A percentile compares a stretch with the other conserved stretches of the same genome.
Conservation (phyloP, 345 rosid genomes). For the Eutrema heterophyllum region DNA sequence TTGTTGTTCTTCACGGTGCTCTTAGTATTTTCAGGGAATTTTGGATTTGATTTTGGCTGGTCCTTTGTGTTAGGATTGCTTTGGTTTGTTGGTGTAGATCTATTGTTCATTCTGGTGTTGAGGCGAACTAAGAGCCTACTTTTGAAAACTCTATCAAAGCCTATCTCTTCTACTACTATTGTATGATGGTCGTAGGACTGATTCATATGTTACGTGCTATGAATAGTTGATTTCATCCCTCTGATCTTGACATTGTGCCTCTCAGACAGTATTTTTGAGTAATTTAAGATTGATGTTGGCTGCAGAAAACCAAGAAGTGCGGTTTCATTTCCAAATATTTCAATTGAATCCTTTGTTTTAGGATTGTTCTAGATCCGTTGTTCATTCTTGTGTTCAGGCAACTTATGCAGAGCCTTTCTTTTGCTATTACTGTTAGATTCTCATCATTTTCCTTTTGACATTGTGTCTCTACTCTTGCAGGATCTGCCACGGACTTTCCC, state of each 20-base stretch:
- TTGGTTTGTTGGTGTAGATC: neutral
- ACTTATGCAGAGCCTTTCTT: neutral
- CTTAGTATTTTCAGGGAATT: neutral
- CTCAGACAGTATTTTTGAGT: neutral
- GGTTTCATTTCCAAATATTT: neutral
- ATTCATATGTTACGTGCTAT: neutral
- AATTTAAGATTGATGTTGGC: neutral
- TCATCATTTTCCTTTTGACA: neutral
- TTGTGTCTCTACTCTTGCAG: constrained; percentile 37
- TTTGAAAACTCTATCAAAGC: neutral
- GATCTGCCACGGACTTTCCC: constrained; percentile 98
- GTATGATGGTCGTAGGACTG: neutral
- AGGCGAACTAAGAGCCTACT: neutral
- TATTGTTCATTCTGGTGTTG: constrained; percentile 4
- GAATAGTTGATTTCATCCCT: neutral
- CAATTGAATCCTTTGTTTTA: neutral
- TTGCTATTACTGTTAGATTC: neutral
- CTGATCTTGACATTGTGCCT: neutral
- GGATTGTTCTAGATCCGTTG: neutral
- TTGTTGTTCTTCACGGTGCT: neutral
- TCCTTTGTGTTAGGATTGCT: neutral
- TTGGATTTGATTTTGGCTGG: neutral
- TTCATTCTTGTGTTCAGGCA: neutral
- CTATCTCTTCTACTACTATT: neutral
- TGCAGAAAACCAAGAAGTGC: neutral